phyloP scores from a whole-genome alignment of 352 stramenopile species.

The Salisapilia sapeloensis region DNA sequence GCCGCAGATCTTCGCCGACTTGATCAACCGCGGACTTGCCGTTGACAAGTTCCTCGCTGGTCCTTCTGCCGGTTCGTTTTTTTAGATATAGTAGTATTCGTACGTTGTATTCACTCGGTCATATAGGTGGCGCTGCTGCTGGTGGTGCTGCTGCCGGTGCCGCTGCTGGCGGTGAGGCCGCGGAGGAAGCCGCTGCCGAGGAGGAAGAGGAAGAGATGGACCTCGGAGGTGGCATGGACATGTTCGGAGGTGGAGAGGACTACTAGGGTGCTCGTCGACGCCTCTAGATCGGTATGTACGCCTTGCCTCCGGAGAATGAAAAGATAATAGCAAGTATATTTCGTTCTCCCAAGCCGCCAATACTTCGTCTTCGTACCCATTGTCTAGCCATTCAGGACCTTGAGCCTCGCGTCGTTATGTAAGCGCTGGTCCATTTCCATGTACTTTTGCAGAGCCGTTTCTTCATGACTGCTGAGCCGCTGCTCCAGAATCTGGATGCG shows the following conservation, averaged over 20 bases:
- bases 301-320: too few relatives aligned
- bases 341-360: too few relatives aligned
- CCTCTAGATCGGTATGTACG: too few relatives aligned
- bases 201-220: conserved; percentile 79
- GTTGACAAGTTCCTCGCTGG: conserved; percentile 80
- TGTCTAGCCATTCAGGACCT: conserved; percentile 44
- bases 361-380: neutral
- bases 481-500: conserved; percentile 92
- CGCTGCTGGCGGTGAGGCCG: conserved; percentile 21
- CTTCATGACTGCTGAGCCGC: conserved; percentile 82
- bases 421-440: conserved; percentile 87
- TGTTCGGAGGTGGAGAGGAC: conserved; percentile 63
- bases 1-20: conserved; percentile 67
- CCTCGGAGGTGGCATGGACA: conserved; percentile 71
- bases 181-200: conserved; percentile 29
- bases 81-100: conserved; percentile 1
- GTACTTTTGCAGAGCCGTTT: conserved; percentile 88
- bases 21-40: conserved; percentile 63
- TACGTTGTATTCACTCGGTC: conserved; percentile 2
- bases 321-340: too few relatives aligned
- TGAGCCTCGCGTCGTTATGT: conserved; percentile 69
- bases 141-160: conserved; percentile 26
- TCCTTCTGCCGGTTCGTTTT: conserved; percentile 62
- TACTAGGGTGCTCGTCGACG: conserved; percentile 65
- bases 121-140: conserved; percentile 30